Conservation (phyloP, 139 green algal genomes). For the Edaphochlamys debaryana region DNA sequence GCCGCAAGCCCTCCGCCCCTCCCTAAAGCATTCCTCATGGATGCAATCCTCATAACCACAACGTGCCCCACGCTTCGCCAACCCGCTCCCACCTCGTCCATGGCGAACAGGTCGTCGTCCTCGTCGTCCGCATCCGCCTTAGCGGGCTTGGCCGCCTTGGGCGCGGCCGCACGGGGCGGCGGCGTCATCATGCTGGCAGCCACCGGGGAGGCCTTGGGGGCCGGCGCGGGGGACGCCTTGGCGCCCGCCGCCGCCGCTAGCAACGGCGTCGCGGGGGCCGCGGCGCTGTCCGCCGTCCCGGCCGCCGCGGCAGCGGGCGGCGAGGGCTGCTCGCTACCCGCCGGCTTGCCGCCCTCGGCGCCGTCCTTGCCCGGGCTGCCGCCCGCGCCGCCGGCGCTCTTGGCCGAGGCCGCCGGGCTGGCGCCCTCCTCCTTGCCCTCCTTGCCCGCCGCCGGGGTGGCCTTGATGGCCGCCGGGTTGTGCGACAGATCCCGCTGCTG, state of each 20-base stretch:
- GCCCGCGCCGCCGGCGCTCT: neutral
- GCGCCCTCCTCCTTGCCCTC: neutral
- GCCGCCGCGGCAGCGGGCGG: slow-evolving; percentile 3
- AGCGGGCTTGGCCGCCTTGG: neutral
- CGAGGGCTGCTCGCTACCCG: neutral
- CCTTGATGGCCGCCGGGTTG: slow-evolving; percentile 21
- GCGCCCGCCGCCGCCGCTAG: slow-evolving; percentile 23
- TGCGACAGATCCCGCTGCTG: slow-evolving; percentile 64
- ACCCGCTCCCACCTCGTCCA: slow-evolving; percentile 69
- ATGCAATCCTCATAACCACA: too few species aligned
- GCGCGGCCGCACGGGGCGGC: slow-evolving; percentile 27
- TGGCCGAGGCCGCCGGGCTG: slow-evolving; percentile 6
- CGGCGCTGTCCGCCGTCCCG: neutral
- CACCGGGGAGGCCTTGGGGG: neutral
- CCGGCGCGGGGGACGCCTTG: neutral
- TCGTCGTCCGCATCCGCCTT: slow-evolving; percentile 51
- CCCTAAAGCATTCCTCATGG: too few species aligned
- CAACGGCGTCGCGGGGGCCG: slow-evolving; percentile 13
- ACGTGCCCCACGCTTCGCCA: too few species aligned
- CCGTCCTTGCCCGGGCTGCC: neutral
- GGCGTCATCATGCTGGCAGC: slow-evolving; percentile 15
- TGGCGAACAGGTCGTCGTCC: slow-evolving; percentile 79
- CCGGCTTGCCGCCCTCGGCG: neutral
- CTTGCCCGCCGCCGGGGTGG: neutral
- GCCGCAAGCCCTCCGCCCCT: too few species aligned